These are phyloP conservation scores for Xylaria bambusicola DNA, from an alignment of 495 filamentous ascomycete genomes.

Conservation along the genomic window DNA sequence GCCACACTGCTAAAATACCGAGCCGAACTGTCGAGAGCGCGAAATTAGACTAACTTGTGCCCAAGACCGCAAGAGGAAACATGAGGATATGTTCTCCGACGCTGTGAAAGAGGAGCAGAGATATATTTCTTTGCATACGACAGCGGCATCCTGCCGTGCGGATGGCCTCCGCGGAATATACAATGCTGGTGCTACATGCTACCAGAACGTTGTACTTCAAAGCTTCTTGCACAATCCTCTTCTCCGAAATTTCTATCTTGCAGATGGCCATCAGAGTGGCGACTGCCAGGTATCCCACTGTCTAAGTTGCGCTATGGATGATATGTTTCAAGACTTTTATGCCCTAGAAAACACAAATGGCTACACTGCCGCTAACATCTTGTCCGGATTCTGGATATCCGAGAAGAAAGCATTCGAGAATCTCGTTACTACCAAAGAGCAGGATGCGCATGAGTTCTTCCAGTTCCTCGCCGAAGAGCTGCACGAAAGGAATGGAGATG, in stretches of 20 bases:
- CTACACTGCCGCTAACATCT: slow-evolving; percentile 78
- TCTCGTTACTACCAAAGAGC: slow-evolving; percentile 88
- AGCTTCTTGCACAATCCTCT: slow-evolving; percentile 85
- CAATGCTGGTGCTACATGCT: slow-evolving; percentile 93
- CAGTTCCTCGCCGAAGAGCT: slow-evolving; percentile 88
- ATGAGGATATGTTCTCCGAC: slow-evolving; percentile 59
- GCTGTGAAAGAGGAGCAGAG: slow-evolving; percentile 58
- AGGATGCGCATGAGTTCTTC: slow-evolving; percentile 95
- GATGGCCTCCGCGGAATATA: slow-evolving; percentile 82
- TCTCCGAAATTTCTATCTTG: slow-evolving; percentile 81
- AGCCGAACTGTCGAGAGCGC: neutral
- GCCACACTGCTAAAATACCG: neutral
- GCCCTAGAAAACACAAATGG: slow-evolving; percentile 77
- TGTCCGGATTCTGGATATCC: slow-evolving; percentile 77
- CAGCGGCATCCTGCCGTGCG: slow-evolving; percentile 65
- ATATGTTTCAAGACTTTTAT: slow-evolving; percentile 90
- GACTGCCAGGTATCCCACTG: slow-evolving; percentile 71
- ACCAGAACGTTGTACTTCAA: slow-evolving; percentile 89
- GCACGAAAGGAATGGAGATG: slow-evolving; percentile 67
- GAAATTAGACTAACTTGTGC: neutral
- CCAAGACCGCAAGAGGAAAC: slow-evolving; percentile 57
- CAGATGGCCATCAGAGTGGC: slow-evolving; percentile 72
- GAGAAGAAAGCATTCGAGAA: slow-evolving; percentile 62
- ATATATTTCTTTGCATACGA: slow-evolving; percentile 62
- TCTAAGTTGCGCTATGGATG: slow-evolving; percentile 83